A percentile compares a stretch with the other conserved stretches of the same genome.
Conservation (phyloP, 768 basidiomycete genomes). For the Russula ochroleuca region DNA sequence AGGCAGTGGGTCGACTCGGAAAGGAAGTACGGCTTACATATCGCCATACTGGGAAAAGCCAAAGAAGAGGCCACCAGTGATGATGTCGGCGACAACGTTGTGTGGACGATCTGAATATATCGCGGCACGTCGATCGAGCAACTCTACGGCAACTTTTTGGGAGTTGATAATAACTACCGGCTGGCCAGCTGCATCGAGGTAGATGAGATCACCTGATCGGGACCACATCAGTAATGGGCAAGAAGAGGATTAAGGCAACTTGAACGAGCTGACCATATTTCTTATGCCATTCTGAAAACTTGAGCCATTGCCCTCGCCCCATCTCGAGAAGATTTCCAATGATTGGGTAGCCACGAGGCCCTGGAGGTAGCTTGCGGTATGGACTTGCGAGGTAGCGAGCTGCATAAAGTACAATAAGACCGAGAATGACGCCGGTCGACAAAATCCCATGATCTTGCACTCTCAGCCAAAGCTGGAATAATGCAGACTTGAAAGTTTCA, state of each 20-base stretch:
- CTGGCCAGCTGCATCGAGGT: neutral
- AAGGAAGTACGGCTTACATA: neutral
- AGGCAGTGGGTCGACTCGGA: neutral
- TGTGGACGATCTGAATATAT: neutral
- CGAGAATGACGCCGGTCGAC: neutral
- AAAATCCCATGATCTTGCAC: neutral
- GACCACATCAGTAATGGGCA: no score
- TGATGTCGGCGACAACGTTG: neutral
- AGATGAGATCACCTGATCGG: neutral
- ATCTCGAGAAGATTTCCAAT: conserved; percentile 1
- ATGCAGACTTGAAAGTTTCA: neutral
- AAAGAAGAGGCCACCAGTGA: neutral
- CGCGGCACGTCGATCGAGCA: neutral
- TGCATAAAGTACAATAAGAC: neutral
- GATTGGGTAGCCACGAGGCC: conserved; percentile 4
- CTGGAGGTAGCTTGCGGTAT: neutral
- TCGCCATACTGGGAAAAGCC: neutral
- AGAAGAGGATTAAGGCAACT: no score
- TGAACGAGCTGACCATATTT: neutral
- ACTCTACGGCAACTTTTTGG: neutral
- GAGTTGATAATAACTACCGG: neutral
- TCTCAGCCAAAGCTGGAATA: neutral
- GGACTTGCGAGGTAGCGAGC: neutral
- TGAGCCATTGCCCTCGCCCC: neutral
- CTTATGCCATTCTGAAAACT: neutral